Base-by-base conservation (phyloP, 371 early-diverging fungal genomes). In the Syncephalastrum monosporum region DNA sequence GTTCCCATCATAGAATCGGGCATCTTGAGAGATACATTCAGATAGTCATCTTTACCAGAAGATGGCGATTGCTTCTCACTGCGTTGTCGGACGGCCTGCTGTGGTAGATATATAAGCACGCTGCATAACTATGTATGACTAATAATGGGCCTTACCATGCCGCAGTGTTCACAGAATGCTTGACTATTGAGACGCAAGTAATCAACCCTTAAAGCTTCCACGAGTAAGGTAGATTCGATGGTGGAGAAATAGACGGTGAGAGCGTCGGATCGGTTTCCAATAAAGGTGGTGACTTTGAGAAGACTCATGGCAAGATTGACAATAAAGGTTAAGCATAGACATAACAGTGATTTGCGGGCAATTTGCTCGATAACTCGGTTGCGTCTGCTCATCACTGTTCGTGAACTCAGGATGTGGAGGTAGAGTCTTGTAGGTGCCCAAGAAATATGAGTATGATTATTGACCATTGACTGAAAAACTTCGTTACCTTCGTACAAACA, bases 401-500 rank as follows among this genome's bases (percentile, higher is more conserved):
- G 61, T 38, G 73, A 65, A 8, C 43, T 55, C 29, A 49, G 45
- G 19, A 76, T 73, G 60, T 76, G 77, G 14, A 60, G 55, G 47
- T 73, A 73, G 1, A 76, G 60, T 53, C 75, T 74, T 55, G 15
- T n/a, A 17, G 10, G 16, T 45, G 8, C 8, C 10, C 12, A 33
- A 33, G 10, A 0, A 33, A 10, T 27, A 7, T 27, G 0, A 27
- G 27, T 27, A 27, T 27, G 27, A 5, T 1, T 38, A 8, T 47
- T 14, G 19, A 6, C 19, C 7, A 10, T 16, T 25, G 50, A 25
- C 21, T 3, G 23, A 53, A 6, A 25, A n/a, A 14, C 17, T 17
- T 2, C 23, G 21, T 46, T 66, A 76, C 72, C 72, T 71, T 63
- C 71, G 60, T 12, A 77, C 78, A 67, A 77, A 77, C 74, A 74